Conservation (phyloP, 352 stramenopile species). For the Phytopythium ostracodes region DNA sequence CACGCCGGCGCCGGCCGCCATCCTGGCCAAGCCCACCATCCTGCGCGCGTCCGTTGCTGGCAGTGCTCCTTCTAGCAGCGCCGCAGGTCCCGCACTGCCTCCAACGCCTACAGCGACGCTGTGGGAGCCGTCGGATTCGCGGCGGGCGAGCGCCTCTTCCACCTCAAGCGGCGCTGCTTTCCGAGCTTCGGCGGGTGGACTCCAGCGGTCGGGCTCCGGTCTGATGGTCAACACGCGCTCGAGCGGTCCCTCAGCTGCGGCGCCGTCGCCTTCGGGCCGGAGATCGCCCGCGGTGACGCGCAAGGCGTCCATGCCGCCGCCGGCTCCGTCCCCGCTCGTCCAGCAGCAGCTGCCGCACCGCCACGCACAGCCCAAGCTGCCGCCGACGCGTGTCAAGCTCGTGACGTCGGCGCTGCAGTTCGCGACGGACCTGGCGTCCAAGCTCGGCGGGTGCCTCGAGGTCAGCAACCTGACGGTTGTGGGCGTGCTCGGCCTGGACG, state of each 20-base stretch:
- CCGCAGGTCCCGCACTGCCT: slow-evolving; percentile 31
- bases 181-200: slow-evolving; percentile 5
- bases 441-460: slow-evolving; percentile 52
- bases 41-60: not conserved
- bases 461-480: slow-evolving; percentile 70
- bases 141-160: not conserved
- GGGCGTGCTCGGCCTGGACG: slow-evolving; percentile 60
- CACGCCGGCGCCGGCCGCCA: slow-evolving; percentile 7
- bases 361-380: slow-evolving; percentile 16
- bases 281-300: slow-evolving; percentile 1
- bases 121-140: not conserved
- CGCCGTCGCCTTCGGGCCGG: slow-evolving; percentile 10
- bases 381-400: slow-evolving; percentile 44
- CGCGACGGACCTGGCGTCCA: slow-evolving; percentile 50
- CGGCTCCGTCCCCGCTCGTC: not conserved
- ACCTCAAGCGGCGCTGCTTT: not conserved
- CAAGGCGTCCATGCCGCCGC: not conserved
- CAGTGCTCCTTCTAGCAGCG: not conserved
- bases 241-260: slow-evolving; percentile 1
- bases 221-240: slow-evolving; percentile 17
- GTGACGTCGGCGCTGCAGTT: slow-evolving; percentile 57
- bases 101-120: slow-evolving; percentile 8
- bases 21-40: slow-evolving; percentile 33
- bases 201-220: slow-evolving; percentile 10
- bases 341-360: slow-evolving; percentile 5